Conservation (phyloP, 2,329 filamentous ascomycete genomes). For the Fusarium nelsonii region DNA sequence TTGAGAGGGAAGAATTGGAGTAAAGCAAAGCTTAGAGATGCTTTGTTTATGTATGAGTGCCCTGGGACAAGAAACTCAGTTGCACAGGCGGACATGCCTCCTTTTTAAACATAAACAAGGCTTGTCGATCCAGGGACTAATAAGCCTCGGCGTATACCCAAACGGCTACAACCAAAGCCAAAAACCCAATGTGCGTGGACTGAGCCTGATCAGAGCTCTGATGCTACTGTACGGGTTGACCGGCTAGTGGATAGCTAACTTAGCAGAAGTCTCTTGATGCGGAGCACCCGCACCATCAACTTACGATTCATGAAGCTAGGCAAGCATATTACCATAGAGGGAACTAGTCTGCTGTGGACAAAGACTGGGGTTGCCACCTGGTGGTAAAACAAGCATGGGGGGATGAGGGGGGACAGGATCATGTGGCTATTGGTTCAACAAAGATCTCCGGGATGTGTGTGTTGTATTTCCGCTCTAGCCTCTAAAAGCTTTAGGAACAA, state of each 20-base stretch:
- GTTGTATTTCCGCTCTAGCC: too few species aligned
- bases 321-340: not conserved
- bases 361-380: slow-evolving; percentile 4
- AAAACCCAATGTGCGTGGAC: not conserved
- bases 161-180: slow-evolving; percentile 8
- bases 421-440: slow-evolving; percentile 23
- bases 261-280: slow-evolving; percentile 21
- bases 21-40: slow-evolving; percentile 8
- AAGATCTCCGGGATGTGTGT: not conserved
- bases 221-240: slow-evolving; percentile 16
- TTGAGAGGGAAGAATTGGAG: not conserved
- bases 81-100: slow-evolving; percentile 12
- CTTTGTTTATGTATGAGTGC: slow-evolving; percentile 7
- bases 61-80: not conserved
- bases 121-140: not conserved
- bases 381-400: slow-evolving; percentile 4
- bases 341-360: not conserved
- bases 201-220: not conserved
- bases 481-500: not conserved
- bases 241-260: slow-evolving; percentile 8
- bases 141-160: not conserved
- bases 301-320: slow-evolving; percentile 5
- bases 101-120: slow-evolving; percentile 27
- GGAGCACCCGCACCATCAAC: slow-evolving; percentile 36
- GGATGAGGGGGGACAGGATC: not conserved